phyloP scores from a whole-genome alignment of 2,329 filamentous ascomycete genomes.

The Salinomyces thailandicus region DNA sequence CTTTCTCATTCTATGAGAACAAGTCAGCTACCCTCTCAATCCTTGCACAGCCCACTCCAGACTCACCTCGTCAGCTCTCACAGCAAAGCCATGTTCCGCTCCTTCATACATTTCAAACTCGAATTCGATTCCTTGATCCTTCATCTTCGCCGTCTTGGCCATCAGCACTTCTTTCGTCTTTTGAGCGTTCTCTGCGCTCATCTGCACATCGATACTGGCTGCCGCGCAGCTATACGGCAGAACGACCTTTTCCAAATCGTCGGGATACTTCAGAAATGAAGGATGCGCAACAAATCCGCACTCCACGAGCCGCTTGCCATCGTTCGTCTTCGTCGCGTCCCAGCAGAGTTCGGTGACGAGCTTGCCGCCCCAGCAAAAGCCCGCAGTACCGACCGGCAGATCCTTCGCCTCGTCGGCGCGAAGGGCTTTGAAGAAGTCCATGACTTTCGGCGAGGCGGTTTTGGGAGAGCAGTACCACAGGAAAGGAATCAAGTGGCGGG shows the following conservation, averaged over 20 bases:
- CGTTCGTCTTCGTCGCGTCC: slow-evolving; percentile 20
- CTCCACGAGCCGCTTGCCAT: slow-evolving; percentile 23
- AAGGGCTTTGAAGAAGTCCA: slow-evolving; percentile 20
- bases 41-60: neutral
- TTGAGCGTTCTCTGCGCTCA: slow-evolving; percentile 23
- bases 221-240: slow-evolving; percentile 28
- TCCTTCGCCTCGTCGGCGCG: slow-evolving; percentile 19
- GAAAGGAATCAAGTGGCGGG: slow-evolving; percentile 20
- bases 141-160: slow-evolving; percentile 25
- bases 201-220: slow-evolving; percentile 19
- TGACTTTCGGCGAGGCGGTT: slow-evolving; percentile 20
- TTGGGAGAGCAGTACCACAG: slow-evolving; percentile 13
- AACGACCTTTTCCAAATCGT: slow-evolving; percentile 25
- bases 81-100: slow-evolving; percentile 29
- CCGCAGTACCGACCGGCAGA: slow-evolving; percentile 25
- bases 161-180: slow-evolving; percentile 24
- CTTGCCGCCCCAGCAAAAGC: slow-evolving; percentile 26
- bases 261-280: slow-evolving; percentile 23
- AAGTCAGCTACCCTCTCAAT: slow-evolving; percentile 16
- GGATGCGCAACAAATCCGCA: slow-evolving; percentile 29
- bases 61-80: slow-evolving; percentile 7
- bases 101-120: slow-evolving; percentile 30
- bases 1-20: slow-evolving; percentile 17
- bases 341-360: slow-evolving; percentile 26
- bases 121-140: slow-evolving; percentile 25